Conservation (phyloP, 2,329 filamentous ascomycete genomes). For the Colletotrichum sublineola region DNA sequence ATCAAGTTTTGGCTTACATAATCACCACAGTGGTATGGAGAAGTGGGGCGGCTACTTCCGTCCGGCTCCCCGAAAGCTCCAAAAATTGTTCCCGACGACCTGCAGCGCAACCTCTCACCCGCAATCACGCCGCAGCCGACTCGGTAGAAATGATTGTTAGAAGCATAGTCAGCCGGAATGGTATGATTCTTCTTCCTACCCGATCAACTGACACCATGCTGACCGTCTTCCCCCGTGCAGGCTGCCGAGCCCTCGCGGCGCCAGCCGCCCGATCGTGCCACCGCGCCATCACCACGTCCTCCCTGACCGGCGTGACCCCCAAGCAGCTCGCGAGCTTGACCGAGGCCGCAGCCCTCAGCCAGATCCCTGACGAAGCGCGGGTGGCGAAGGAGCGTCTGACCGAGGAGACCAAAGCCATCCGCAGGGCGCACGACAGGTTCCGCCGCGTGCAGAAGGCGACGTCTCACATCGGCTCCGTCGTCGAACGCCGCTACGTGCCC, state of each 20-base stretch:
- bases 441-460: slow-evolving; percentile 32
- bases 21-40: not conserved
- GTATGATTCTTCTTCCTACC: slow-evolving; percentile 53
- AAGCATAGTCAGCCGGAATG: slow-evolving; percentile 67
- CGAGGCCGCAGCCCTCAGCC: slow-evolving; percentile 41
- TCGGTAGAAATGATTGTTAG: slow-evolving; percentile 66
- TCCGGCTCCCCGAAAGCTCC: slow-evolving; percentile 34
- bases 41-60: slow-evolving; percentile 33
- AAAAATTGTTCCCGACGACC: slow-evolving; percentile 42
- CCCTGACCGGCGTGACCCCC: slow-evolving; percentile 47
- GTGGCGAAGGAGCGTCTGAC: not conserved
- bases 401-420: not conserved
- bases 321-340: slow-evolving; percentile 45
- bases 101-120: slow-evolving; percentile 61
- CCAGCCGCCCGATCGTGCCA: slow-evolving; percentile 56
- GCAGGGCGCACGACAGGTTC: slow-evolving; percentile 11
- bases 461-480: slow-evolving; percentile 58
- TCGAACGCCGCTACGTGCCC: slow-evolving; percentile 73
- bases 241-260: slow-evolving; percentile 65
- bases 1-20: slow-evolving; percentile 28
- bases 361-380: not conserved
- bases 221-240: slow-evolving; percentile 50
- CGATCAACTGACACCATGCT: slow-evolving; percentile 43
- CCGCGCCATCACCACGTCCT: slow-evolving; percentile 55
- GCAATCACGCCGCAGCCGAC: slow-evolving; percentile 45